Base-by-base conservation (phyloP, 2,329 filamentous ascomycete species). In the Venturia oleaginea region DNA sequence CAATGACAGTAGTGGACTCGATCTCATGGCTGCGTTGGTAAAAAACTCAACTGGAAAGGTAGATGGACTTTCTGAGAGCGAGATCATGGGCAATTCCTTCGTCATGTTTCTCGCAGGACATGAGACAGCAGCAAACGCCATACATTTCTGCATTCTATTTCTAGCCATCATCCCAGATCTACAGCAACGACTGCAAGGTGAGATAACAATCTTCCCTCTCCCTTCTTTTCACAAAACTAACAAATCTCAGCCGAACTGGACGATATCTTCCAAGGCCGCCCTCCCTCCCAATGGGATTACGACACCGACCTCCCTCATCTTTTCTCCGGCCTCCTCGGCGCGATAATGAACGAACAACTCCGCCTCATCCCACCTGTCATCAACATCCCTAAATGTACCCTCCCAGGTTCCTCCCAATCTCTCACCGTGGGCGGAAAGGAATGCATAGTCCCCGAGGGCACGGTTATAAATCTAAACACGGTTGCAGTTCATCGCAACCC, bases 321-420 rank as follows among this genome's bases (percentile, higher is more conserved):
- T 66, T 83, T 90, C 68, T 84, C 81, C 13, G 85, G 86, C 66
- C 87, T 90, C 80, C 77, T 87, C 11, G 90, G 87, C 22, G 90
- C 90, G 4, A 83, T 88, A 69, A 83, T 93, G 81, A 90, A 91
- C 71, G 90, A 94, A 77, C 86, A 87, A 43, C 80, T 94, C 63
- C 85, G 91, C 13, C 70, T 92, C 51, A 80, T 91, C 66, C 89
- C 90, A 1, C 85, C 90, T 0, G 87, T 91, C 22, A 78, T 86
- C 54, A 83, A 83, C 62, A 87, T 94, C 32, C 90, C 90, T 34
- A 94, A 94, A 76, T 82, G 79, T 17, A 80, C 78, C 0, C 63
- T 57, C 10, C 72, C 71, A 7, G 76, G 72, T 38, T 70, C 68
- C 42, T 76, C 78, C 62, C 86, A 92, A 74, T 72, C 78, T 24